Evolutionary conservation across 164 flowering plant species (phyloP).

Genomic region (Sedum album): DNA sequence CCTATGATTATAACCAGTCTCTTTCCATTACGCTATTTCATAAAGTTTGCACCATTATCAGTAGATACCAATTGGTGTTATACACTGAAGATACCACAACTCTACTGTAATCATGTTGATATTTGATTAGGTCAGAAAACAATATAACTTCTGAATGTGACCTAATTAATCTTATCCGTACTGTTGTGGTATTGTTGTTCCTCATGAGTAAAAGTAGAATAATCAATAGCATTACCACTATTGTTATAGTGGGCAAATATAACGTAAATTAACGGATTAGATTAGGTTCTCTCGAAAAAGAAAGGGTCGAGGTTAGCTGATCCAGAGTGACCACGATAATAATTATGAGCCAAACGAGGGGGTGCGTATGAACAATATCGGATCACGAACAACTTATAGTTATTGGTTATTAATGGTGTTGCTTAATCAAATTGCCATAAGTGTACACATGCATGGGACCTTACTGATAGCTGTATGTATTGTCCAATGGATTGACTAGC

Average conservation of each 20-base stretch:
- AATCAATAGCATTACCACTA: background rate
- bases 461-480: background rate
- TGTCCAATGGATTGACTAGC: constrained; percentile 4
- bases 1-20: background rate
- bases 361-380: background rate
- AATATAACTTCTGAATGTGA: background rate
- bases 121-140: background rate
- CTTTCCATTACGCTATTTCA: constrained; percentile 4
- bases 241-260: no score
- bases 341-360: background rate
- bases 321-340: background rate
- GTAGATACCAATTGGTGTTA: background rate
- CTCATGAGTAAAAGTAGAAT: background rate
- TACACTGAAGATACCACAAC: background rate
- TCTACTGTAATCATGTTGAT: background rate
- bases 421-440: background rate
- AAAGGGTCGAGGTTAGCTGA: constrained; percentile 1
- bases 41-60: background rate
- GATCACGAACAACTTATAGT: background rate
- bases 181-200: background rate
- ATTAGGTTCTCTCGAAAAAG: background rate
- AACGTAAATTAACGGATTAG: background rate
- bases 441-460: background rate
- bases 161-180: background rate
- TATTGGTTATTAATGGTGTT: constrained; percentile 1